Base-by-base conservation (phyloP, 768 basidiomycete genomes). In the Boletus sp. region DNA sequence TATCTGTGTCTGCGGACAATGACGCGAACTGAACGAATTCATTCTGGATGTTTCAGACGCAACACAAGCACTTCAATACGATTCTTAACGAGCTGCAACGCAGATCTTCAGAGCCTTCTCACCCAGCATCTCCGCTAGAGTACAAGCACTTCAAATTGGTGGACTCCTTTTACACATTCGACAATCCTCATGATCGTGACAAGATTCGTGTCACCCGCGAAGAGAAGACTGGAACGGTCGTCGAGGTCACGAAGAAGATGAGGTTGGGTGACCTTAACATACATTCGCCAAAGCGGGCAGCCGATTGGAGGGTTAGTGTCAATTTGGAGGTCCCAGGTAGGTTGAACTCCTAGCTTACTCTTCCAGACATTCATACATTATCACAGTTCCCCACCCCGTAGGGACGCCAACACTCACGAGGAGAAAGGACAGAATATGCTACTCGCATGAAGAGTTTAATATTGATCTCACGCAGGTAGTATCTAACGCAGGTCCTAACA, bases 391-490 rank as follows among this genome's bases (percentile, higher is more conserved):
- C 2, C 87, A 85, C 63, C 90, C 90, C 1, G 63, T 85, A 44
- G 90, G 90, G 12, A 69, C 81, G 7, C 71, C 87, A 1, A 78
- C 80, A 9, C 75, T 82, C 61, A 80, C 83, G 33, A 81, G 91
- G 56, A 78, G 81, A 75, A 99, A 97, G 75, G 92, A 99, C 73
- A 81, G 97, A 45, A 79, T 98, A 70, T 90, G 91, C 66, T 99
- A 99, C 71, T 76, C 86, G 4, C 97, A 99, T 72, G 94, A 98
- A 71, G 87, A 96, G 61, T 95, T 94, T 69, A 81, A 78, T 61
- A 87, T 99, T 60, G 97, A 99, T 75, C 80, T 99, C 48, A 98
- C 97, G 1, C 93, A 95, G 73, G 96, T 98, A 47, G 84, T 83
- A 2, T 80, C 86, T 5, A 78, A 77, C 8, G 65, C 73, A 12